phyloP scores from a whole-genome alignment of 345 rosid genomes.

The Melaleuca alternifolia region DNA sequence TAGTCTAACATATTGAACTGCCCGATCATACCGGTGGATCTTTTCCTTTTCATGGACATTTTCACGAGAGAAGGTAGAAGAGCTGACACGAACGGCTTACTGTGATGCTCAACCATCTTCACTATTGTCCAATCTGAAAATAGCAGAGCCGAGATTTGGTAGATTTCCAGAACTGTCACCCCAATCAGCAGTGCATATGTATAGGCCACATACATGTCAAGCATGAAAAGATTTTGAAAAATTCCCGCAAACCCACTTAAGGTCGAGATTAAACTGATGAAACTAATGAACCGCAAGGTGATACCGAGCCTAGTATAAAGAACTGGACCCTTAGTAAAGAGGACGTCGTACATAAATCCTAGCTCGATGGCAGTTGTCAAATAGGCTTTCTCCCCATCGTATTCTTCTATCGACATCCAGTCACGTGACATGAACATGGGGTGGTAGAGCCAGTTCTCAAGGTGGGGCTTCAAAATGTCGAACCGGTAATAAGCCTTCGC shows the following conservation, averaged over 20 bases:
- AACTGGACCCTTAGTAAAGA: conserved; percentile 2
- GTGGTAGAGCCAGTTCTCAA: conserved; percentile 1
- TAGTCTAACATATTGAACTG: conserved; percentile 6
- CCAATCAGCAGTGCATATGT: neutral
- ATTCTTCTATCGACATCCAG: neutral
- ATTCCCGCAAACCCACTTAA: neutral
- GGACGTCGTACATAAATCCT: conserved; percentile 8
- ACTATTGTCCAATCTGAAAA: conserved; percentile 3
- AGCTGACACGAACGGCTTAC: neutral
- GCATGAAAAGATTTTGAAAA: neutral
- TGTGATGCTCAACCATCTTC: neutral
- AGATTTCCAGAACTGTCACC: neutral
- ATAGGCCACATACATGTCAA: neutral
- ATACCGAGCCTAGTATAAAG: neutral
- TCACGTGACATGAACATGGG: neutral
- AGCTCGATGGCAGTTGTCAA: conserved; percentile 4
- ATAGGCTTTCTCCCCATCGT: neutral
- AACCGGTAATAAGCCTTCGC: conserved; percentile 5
- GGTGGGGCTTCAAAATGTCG: conserved; percentile 4
- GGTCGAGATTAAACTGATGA: neutral
- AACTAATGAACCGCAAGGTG: neutral
- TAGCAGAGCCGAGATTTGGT: neutral
- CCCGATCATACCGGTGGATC: neutral
- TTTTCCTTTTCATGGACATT: neutral
- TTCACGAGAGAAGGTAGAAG: neutral